Evolutionary conservation across 2,329 filamentous ascomycete genomes (phyloP).

Genomic region (Fusarium scirpi): DNA sequence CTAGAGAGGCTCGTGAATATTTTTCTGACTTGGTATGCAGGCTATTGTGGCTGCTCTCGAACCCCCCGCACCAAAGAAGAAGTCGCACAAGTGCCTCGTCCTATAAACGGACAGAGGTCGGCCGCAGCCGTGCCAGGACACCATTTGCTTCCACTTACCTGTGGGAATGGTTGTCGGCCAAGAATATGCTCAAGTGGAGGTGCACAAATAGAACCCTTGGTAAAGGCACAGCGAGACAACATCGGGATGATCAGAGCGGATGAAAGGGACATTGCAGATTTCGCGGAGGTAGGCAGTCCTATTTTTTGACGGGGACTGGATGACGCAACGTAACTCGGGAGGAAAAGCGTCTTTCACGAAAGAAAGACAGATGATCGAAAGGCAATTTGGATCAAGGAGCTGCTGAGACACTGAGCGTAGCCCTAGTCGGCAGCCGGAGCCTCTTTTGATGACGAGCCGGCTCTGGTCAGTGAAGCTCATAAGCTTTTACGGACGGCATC

Average conservation of each 20-base stretch:
- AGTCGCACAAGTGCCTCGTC: conserved; percentile 75
- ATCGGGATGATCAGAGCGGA: conserved; percentile 28
- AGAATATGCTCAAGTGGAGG: conserved; percentile 25
- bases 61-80: conserved; percentile 85
- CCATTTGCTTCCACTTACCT: conserved; percentile 32
- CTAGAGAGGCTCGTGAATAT: no score
- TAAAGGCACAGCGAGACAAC: conserved; percentile 28
- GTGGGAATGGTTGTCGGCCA: conserved; percentile 21
- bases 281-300: conserved; percentile 30
- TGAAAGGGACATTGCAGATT: conserved; percentile 25
- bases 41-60: conserved; percentile 96
- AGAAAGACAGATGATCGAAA: conserved; percentile 29
- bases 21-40: conserved; percentile 59
- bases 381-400: conserved; percentile 22
- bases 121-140: conserved; percentile 22
- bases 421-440: conserved; percentile 12
- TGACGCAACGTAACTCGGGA: conserved; percentile 42
- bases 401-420: conserved; percentile 23
- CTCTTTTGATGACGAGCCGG: conserved; percentile 33
- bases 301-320: conserved; percentile 35
- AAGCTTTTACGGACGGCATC: conserved; percentile 41
- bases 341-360: conserved; percentile 38
- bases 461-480: conserved; percentile 26
- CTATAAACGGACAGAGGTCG: conserved; percentile 60
- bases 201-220: conserved; percentile 33